Base-by-base conservation (phyloP, 345 rosid species). In the Populus ilicifolia region DNA sequence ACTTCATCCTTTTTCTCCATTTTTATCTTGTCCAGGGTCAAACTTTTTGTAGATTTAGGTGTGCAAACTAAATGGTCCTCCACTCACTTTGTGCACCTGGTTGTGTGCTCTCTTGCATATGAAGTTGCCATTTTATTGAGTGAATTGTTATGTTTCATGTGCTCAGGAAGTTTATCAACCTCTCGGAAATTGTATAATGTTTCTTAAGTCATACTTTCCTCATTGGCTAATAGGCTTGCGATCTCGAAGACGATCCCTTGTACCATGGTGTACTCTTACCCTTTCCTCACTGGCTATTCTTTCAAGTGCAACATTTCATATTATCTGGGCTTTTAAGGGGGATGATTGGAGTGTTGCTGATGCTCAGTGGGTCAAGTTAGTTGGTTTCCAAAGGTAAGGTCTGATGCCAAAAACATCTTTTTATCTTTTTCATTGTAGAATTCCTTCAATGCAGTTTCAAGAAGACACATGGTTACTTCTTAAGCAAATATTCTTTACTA, bases 301-400 rank as follows among this genome's bases (percentile, higher is more conserved):
- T 69, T 82, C 85, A 44, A 80, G 80, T 69, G 82, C 85, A 72
- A 70, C 78, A 74, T 83, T 86, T 77, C 80, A 83, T 74, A 76
- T 83, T 74, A 74, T 82, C 33, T 85, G 83, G 82, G 74, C 82
- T 75, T 62, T 85, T 67, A 77, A 80, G 65, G 86, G 87, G 66
- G 87, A 85, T 44, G 77, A 83, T 46, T 86, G 89, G 88, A 83
- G 77, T 69, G 80, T 75, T 72, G 71, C 70, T 69, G 86, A 83
- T 82, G 79, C 85, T 78, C 79, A 79, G 67, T 88, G 89, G 89
- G 85, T 84, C 33, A 81, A 83, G 75, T 72, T 86, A 66, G 77
- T 85, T 0, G 91, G 91, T 63, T 86, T 88, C 54, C 38, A 59
- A 43, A 81, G 91, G 89, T 88, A 68, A 74, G 62, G 52, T 71